A percentile compares a stretch with the other conserved stretches of the same genome.
These are phyloP conservation scores for Diplodia mutila DNA, from an alignment of 2,329 filamentous ascomycete genomes.

Conservation along the genomic window DNA sequence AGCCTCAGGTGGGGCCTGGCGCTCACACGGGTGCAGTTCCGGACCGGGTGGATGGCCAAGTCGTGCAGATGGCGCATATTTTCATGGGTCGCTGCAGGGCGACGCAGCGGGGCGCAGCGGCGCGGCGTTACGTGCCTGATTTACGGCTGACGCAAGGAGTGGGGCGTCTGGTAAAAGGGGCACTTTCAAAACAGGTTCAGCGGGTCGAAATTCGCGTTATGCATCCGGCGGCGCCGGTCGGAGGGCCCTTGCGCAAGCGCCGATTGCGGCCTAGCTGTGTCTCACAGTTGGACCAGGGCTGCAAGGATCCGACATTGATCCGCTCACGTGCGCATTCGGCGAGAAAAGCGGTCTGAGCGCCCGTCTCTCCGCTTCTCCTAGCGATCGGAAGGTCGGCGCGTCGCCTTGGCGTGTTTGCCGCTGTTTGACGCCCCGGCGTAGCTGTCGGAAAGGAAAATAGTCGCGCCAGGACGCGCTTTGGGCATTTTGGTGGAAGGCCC, in stretches of 20 bases:
- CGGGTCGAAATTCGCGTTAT: slow-evolving; percentile 22
- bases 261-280: slow-evolving; percentile 19
- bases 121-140: neutral
- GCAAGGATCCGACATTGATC: slow-evolving; percentile 18
- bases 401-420: slow-evolving; percentile 25
- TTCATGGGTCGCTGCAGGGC: neutral
- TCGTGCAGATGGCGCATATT: neutral
- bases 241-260: slow-evolving; percentile 1
- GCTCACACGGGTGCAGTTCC: neutral
- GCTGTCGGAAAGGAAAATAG: slow-evolving; percentile 25
- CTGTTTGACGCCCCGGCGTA: slow-evolving; percentile 12
- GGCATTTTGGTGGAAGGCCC: slow-evolving; percentile 24
- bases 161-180: slow-evolving; percentile 10
- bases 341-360: slow-evolving; percentile 16
- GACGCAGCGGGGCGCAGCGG: neutral
- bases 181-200: slow-evolving; percentile 11
- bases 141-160: slow-evolving; percentile 18
- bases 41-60: neutral
- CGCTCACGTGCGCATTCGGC: slow-evolving; percentile 10
- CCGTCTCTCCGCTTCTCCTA: slow-evolving; percentile 13
- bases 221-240: slow-evolving; percentile 22
- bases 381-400: neutral
- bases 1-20: neutral
- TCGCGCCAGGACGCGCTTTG: slow-evolving; percentile 26
- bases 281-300: slow-evolving; percentile 3